phyloP scores from a whole-genome alignment of 2,329 filamentous ascomycete genomes.

The Phialophora tarda region DNA sequence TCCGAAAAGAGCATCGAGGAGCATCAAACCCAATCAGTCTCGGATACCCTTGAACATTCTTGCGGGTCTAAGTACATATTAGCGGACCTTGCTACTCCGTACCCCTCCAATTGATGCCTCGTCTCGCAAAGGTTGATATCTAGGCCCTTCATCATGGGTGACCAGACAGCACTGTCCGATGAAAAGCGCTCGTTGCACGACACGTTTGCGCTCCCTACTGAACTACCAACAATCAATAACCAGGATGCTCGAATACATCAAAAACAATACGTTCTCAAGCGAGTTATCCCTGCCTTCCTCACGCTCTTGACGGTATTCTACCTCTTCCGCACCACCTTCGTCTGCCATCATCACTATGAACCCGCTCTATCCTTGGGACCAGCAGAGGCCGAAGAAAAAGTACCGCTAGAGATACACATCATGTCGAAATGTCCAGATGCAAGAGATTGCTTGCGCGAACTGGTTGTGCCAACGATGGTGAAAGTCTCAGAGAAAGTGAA shows the following conservation, averaged over 20 bases:
- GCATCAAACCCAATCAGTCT: not conserved
- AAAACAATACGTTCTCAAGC: constrained; percentile 18
- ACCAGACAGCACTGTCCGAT: not conserved
- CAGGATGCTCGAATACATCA: not conserved
- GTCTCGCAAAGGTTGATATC: not conserved
- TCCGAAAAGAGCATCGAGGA: not conserved
- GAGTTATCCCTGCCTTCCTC: constrained; percentile 33
- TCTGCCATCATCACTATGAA: constrained; percentile 34
- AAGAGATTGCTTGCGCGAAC: constrained; percentile 75
- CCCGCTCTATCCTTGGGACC: constrained; percentile 14
- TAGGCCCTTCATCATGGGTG: constrained; percentile 7
- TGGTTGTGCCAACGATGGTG: constrained; percentile 88
- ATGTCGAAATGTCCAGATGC: constrained; percentile 98
- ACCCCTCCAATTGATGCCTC: not conserved
- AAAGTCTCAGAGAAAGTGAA: constrained; percentile 80
- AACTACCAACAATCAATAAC: not conserved
- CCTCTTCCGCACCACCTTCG: constrained; percentile 32
- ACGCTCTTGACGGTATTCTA: constrained; percentile 29
- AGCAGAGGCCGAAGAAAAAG: constrained; percentile 42
- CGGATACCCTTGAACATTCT: not conserved
- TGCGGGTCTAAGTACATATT: not conserved
- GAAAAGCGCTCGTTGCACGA: constrained; percentile 8
- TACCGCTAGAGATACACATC: constrained; percentile 90
- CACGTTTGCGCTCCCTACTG: not conserved
- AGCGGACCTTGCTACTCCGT: not conserved